Conservation (phyloP, 495 filamentous ascomycete genomes). For the Lophiostoma macrostomum region DNA sequence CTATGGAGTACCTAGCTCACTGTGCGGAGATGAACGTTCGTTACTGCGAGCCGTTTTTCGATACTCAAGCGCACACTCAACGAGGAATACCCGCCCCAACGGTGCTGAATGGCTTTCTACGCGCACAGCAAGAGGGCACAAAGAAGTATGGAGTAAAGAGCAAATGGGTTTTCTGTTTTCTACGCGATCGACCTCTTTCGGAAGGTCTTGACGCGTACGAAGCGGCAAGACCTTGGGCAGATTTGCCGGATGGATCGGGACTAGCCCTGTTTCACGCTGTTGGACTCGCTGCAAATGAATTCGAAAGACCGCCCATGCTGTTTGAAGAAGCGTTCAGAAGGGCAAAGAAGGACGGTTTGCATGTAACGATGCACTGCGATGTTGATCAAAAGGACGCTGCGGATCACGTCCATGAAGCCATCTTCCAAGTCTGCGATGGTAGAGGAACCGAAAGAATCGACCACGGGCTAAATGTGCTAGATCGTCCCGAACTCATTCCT, state of each 20-base stretch:
- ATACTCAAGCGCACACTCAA: slow-evolving; percentile 46
- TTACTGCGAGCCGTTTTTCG: slow-evolving; percentile 48
- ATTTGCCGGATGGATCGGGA: background rate
- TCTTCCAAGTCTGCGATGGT: slow-evolving; percentile 35
- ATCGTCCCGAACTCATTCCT: slow-evolving; percentile 37
- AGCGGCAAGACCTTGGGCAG: background rate
- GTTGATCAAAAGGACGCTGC: slow-evolving; percentile 45
- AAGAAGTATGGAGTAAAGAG: slow-evolving; percentile 35
- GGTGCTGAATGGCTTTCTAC: slow-evolving; percentile 42
- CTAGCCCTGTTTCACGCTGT: slow-evolving; percentile 16
- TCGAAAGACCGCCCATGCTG: slow-evolving; percentile 42
- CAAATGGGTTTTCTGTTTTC: slow-evolving; percentile 45
- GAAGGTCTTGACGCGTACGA: background rate
- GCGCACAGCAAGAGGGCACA: slow-evolving; percentile 39
- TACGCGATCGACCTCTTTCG: slow-evolving; percentile 35
- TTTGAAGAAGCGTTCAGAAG: slow-evolving; percentile 42
- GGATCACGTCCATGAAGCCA: slow-evolving; percentile 41
- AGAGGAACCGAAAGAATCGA: slow-evolving; percentile 43
- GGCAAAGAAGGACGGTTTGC: slow-evolving; percentile 42
- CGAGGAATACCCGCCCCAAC: slow-evolving; percentile 38
- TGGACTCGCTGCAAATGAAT: slow-evolving; percentile 47
- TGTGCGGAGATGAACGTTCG: slow-evolving; percentile 43
- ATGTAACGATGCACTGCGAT: slow-evolving; percentile 48
- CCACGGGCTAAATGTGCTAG: slow-evolving; percentile 45
- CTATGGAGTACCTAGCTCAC: slow-evolving; percentile 41